These are phyloP conservation scores for Didymella sp. DNA, from an alignment of 2,329 filamentous ascomycete species.

Conservation along the genomic window DNA sequence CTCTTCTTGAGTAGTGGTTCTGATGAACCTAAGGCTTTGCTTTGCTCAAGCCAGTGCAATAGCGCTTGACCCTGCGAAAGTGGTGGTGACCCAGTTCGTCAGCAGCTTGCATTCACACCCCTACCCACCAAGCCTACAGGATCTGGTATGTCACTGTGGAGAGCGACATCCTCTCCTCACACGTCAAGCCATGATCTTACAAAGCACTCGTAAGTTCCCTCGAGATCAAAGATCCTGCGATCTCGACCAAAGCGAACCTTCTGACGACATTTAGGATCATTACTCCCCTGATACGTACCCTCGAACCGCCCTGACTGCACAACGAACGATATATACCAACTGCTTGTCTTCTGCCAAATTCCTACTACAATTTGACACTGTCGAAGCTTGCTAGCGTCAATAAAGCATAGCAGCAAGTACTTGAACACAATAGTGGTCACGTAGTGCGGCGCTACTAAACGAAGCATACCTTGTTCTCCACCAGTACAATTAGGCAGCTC, in stretches of 20 bases:
- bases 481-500: not conserved
- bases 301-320: not conserved
- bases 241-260: not conserved
- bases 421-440: not conserved
- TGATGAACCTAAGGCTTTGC: not conserved
- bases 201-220: not conserved
- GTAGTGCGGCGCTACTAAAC: not conserved
- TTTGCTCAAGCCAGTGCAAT: not conserved
- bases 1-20: not conserved
- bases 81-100: not conserved
- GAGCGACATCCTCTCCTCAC: not conserved
- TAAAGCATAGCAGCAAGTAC: conserved; percentile 5
- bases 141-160: not conserved
- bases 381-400: not conserved
- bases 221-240: not conserved
- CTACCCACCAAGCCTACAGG: not conserved
- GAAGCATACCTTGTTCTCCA: not conserved
- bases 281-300: not conserved
- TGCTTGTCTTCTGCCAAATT: no score
- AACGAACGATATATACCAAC: not conserved
- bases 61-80: not conserved
- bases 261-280: not conserved
- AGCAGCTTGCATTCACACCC: not conserved
- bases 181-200: not conserved
- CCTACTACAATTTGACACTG: not conserved